Base-by-base conservation (phyloP, 352 stramenopile genomes). In the Aphanomyces invadans region DNA sequence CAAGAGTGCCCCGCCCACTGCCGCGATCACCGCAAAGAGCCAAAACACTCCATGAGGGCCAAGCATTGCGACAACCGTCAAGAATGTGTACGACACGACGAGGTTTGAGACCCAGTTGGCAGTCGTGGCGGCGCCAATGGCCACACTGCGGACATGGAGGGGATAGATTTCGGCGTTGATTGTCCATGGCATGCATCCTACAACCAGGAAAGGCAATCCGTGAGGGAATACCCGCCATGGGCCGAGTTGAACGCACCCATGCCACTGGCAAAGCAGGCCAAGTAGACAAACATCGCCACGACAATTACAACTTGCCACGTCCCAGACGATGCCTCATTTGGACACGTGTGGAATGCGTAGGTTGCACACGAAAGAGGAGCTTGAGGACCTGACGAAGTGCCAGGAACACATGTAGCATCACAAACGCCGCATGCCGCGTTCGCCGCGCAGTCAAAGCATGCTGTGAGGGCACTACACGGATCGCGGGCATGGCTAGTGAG, bases 161-260 rank as follows among this genome's bases (percentile, higher is more conserved):
- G 78, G 76, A 73, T 85, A 93, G 42, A 93, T 89, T 71, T 93
- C 84, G 17, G 73, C 74, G 62, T 87, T 86, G 39, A 94, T 79
- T 7, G 79, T 89, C 83, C 83, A 94, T 1, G 85, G 81, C 55
- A 90, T 70, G 45, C 70, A 74, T 7, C 75, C 75, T 71, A 52
- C 21, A 12, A 15, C 1, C 9, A 32, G 28, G 10, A n/a, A n/a
- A n/a, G n/a, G n/a, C n/a, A n/a, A n/a, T n/a, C n/a, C n/a, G n/a
- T n/a, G n/a, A n/a, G n/a, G n/a, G n/a, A n/a, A n/a, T n/a, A n/a
- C n/a, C n/a, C n/a, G n/a, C n/a, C n/a, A n/a, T n/a, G n/a, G n/a
- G n/a, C n/a, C n/a, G n/a, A n/a, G n/a, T n/a, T n/a, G n/a, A n/a
- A 73, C 72, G 38, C 29, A 66, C 59, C 60, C 60, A 68, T 68